Percentiles rank a stretch among this genome's conserved stretches.
Evolutionary conservation across 2,329 filamentous ascomycete species (phyloP).

Genomic region (Botrytis paeoniae): DNA sequence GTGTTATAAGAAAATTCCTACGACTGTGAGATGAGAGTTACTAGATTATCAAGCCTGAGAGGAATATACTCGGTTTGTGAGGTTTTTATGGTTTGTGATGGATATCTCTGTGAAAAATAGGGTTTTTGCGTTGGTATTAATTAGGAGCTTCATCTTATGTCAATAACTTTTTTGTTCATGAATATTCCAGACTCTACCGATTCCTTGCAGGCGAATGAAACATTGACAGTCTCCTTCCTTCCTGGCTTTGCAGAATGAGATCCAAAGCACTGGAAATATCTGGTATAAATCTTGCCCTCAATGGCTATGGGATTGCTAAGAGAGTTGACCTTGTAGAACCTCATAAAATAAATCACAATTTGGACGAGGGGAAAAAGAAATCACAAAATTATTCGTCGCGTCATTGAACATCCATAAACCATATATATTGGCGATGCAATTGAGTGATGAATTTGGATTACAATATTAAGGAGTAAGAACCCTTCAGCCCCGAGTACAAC

Average conservation of each 20-base stretch:
- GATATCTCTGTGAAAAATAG: not conserved
- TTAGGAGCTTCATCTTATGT: not conserved
- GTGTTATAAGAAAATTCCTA: not conserved
- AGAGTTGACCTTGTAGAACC: not conserved
- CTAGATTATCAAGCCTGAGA: no score
- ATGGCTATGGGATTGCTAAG: not conserved
- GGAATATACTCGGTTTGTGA: not conserved
- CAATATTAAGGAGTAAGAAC: not conserved
- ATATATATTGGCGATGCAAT: not conserved
- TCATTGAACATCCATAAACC: not conserved
- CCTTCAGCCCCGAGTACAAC: not conserved
- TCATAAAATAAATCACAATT: not conserved
- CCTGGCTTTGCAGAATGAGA: no score
- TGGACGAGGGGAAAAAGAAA: not conserved
- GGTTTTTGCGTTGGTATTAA: not conserved
- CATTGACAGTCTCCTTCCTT: not conserved
- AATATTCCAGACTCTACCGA: not conserved
- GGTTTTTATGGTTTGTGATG: not conserved
- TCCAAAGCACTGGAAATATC: not conserved
- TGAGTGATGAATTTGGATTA: no score
- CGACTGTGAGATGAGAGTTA: not conserved
- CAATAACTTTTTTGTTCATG: not conserved
- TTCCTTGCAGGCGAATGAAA: not conserved
- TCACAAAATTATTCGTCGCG: no score
- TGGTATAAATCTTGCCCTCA: not conserved